Conservation (phyloP, 2,329 filamentous ascomycete genomes). For the Knoxdaviesia proteae region DNA sequence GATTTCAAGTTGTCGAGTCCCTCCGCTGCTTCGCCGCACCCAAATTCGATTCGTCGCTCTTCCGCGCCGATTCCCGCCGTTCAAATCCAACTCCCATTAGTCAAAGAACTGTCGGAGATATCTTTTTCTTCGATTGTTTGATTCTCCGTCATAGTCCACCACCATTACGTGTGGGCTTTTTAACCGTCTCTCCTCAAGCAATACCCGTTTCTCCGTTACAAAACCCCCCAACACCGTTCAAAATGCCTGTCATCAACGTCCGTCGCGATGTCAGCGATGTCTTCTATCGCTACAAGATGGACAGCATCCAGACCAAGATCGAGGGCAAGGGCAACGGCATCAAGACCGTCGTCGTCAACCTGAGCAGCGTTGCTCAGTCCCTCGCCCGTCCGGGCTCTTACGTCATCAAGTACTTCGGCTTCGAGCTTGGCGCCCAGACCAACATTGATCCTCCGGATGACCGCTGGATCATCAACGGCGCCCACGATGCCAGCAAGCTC, state of each 20-base stretch:
- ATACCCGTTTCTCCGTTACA: slow-evolving; percentile 2
- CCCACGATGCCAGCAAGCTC: slow-evolving; percentile 83
- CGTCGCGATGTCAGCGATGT: slow-evolving; percentile 93
- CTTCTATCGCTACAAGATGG: slow-evolving; percentile 99
- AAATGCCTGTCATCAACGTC: slow-evolving; percentile 95
- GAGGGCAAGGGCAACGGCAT: slow-evolving; percentile 99
- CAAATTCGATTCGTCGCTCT: neutral
- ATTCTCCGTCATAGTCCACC: no score
- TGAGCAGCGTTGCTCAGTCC: slow-evolving; percentile 80
- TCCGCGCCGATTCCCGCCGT: slow-evolving; percentile 1
- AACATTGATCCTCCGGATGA: slow-evolving; percentile 94
- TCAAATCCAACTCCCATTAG: neutral
- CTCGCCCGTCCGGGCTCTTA: slow-evolving; percentile 83
- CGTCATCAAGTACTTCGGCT: slow-evolving; percentile 99
- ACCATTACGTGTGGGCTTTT: neutral
- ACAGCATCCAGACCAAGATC: slow-evolving; percentile 94
- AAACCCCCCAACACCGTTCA: slow-evolving; percentile 25
- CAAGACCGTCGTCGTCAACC: slow-evolving; percentile 94
- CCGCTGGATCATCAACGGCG: slow-evolving; percentile 99
- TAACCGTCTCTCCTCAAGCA: slow-evolving; percentile 1
- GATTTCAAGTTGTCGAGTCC: neutral
- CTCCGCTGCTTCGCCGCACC: neutral
- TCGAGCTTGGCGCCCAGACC: slow-evolving; percentile 95
- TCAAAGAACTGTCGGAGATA: neutral
- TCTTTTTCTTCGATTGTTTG: no score